Conservation (phyloP, 2,329 filamentous ascomycete species). For the Ramularia endophylla region DNA sequence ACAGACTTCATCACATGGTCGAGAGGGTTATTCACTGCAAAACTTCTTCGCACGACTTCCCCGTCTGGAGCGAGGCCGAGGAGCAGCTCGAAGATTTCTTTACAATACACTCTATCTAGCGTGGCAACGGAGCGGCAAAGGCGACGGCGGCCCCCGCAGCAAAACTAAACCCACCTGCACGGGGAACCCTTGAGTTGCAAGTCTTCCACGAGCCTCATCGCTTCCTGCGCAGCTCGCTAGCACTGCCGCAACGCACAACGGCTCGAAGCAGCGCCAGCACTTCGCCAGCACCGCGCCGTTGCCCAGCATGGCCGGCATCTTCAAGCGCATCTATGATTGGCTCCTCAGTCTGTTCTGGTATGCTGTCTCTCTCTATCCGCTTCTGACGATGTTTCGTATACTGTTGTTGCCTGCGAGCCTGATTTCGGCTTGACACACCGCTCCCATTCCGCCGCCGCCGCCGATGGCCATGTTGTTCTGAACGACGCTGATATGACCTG, state of each 20-base stretch:
- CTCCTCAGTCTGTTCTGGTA: slow-evolving; percentile 96
- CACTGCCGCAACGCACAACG: not conserved
- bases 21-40: too few relatives aligned
- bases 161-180: not conserved
- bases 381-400: not conserved
- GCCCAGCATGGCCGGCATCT: slow-evolving; percentile 75
- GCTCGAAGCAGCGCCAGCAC: too few relatives aligned
- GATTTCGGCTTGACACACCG: slow-evolving; percentile 10
- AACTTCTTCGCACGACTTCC: too few relatives aligned
- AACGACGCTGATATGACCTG: slow-evolving; percentile 15
- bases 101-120: too few relatives aligned
- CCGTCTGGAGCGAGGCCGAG: too few relatives aligned
- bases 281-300: slow-evolving; percentile 10
- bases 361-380: slow-evolving; percentile 31
- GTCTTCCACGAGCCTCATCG: slow-evolving; percentile 4
- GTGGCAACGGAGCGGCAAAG: not conserved
- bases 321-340: slow-evolving; percentile 97
- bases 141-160: slow-evolving; percentile 2
- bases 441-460: slow-evolving; percentile 4
- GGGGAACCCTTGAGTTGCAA: slow-evolving; percentile 6
- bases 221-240: slow-evolving; percentile 1
- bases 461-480: not conserved
- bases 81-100: too few relatives aligned
- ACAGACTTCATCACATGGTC: slow-evolving; percentile 1
- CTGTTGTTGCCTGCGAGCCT: slow-evolving; percentile 17